Evolutionary conservation across 2,329 filamentous ascomycete genomes (phyloP).

Genomic region (Anthostomella pinea): DNA sequence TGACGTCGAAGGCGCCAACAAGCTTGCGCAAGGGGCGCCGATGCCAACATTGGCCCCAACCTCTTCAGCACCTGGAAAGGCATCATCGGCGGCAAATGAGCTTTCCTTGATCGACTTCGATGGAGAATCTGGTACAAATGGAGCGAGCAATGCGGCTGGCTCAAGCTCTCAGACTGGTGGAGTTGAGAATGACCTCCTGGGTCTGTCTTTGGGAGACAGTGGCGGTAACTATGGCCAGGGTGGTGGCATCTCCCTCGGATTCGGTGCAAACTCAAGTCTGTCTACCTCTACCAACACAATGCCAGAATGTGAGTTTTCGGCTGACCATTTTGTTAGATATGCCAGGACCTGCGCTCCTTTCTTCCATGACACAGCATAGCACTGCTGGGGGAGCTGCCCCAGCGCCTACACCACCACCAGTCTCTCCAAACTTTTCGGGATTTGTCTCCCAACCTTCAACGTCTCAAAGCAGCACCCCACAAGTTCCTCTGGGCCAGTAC

Average conservation of each 20-base stretch:
- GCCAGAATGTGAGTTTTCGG: conserved; percentile 1
- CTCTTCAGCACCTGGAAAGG: conserved; percentile 51
- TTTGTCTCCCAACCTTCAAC: conserved; percentile 49
- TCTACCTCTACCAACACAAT: conserved; percentile 12
- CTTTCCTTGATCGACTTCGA: conserved; percentile 93
- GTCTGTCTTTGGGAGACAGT: conserved; percentile 74
- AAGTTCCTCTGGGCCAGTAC: conserved; percentile 46
- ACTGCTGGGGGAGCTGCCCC: conserved; percentile 48
- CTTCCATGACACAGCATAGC: conserved; percentile 60
- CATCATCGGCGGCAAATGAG: conserved; percentile 65
- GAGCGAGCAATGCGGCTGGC: conserved; percentile 37
- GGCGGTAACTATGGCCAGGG: conserved; percentile 62
- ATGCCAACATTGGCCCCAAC: conserved; percentile 28
- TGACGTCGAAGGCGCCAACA: conserved; percentile 78
- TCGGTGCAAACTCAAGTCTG: conserved; percentile 67
- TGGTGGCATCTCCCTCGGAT: conserved; percentile 81
- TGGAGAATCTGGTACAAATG: conserved; percentile 53
- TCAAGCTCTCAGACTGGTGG: conserved; percentile 56
- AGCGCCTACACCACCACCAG: conserved; percentile 43
- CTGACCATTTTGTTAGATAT: conserved; percentile 48
- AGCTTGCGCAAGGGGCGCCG: conserved; percentile 76
- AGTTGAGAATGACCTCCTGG: conserved; percentile 86
- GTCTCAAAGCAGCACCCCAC: conserved; percentile 53
- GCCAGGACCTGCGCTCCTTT: conserved; percentile 62
- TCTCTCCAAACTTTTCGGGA: conserved; percentile 54